A percentile compares a stretch with the other conserved stretches of the same genome.
Conservation (phyloP, 169 alveolate species). For the Cryptosporidium andersoni region DNA sequence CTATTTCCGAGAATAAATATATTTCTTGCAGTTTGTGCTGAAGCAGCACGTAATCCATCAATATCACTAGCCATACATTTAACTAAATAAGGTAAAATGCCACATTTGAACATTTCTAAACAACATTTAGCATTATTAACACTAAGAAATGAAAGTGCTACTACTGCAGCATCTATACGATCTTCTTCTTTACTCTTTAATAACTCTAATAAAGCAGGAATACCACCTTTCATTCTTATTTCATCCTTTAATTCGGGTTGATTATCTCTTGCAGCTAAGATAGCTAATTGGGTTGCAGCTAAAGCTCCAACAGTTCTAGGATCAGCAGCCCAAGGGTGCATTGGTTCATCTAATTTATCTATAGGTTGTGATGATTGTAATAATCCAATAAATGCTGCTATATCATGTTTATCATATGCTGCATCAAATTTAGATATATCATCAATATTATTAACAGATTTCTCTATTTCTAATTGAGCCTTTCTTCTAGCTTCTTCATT, state of each 20-base stretch:
- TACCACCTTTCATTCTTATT: slow-evolving; percentile 83
- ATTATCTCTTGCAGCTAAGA: slow-evolving; percentile 84
- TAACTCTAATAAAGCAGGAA: slow-evolving; percentile 81
- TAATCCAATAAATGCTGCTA: slow-evolving; percentile 81
- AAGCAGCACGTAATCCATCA: slow-evolving; percentile 90
- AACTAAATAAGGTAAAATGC: slow-evolving; percentile 85
- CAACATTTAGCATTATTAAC: slow-evolving; percentile 86
- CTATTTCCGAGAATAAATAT: slow-evolving; percentile 85
- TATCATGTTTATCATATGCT: slow-evolving; percentile 85
- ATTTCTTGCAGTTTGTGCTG: slow-evolving; percentile 90
- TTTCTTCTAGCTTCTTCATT: slow-evolving; percentile 49
- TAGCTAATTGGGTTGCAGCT: slow-evolving; percentile 94
- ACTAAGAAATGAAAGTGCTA: slow-evolving; percentile 89
- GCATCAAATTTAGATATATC: slow-evolving; percentile 83
- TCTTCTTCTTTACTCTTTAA: slow-evolving; percentile 83
- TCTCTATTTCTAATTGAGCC: slow-evolving; percentile 43
- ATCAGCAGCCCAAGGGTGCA: slow-evolving; percentile 96
- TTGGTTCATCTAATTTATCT: slow-evolving; percentile 83
- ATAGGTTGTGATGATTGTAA: slow-evolving; percentile 83
- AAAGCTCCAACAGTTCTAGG: slow-evolving; percentile 95
- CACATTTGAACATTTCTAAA: slow-evolving; percentile 84
- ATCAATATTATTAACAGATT: slow-evolving; percentile 74
- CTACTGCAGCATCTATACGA: slow-evolving; percentile 89
- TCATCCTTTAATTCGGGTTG: slow-evolving; percentile 83
- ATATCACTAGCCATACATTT: slow-evolving; percentile 85